Evolutionary conservation across 78 protist genomes (phyloP).

Genomic region (Creolimax fragrantissima): DNA sequence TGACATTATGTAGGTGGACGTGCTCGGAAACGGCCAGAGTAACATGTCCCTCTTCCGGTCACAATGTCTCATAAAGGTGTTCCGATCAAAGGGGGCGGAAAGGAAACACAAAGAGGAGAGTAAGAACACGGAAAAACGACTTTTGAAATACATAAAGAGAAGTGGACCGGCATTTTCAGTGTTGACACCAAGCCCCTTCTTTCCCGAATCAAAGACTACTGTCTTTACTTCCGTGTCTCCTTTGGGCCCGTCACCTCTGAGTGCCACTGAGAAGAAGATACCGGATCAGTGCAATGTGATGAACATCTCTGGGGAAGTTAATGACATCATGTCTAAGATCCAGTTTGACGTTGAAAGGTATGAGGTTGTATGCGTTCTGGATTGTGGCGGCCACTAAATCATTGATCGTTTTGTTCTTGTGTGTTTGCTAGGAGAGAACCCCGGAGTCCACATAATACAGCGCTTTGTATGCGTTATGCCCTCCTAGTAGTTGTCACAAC

Average conservation of each 20-base stretch:
- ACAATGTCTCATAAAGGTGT: not conserved
- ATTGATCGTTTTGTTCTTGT: too few species aligned
- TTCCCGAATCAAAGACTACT: not conserved
- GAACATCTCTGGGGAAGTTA: not conserved
- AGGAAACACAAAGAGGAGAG: slow-evolving; percentile 20
- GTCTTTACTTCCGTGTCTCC: not conserved
- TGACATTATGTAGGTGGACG: not conserved
- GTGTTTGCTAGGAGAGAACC: too few species aligned
- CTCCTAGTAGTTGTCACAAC: too few species aligned
- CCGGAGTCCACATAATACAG: too few species aligned
- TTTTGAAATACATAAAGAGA: slow-evolving; percentile 1
- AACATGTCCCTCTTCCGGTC: not conserved
- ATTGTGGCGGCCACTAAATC: too few species aligned
- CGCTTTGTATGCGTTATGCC: too few species aligned
- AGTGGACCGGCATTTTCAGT: not conserved
- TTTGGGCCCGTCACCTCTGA: not conserved
- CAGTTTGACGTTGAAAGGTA: not conserved
- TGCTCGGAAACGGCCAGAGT: not conserved
- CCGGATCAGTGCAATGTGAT: not conserved
- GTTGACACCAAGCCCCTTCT: not conserved
- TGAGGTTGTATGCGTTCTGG: too few species aligned
- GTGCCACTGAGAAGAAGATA: too few species aligned
- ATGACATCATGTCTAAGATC: not conserved
- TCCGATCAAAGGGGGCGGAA: slow-evolving; percentile 17
- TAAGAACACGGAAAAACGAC: not conserved